Percentiles rank a stretch among this genome's conserved stretches.
Conservation (phyloP, 192 early-diverging fungal species). For the Pilaira anomala region DNA sequence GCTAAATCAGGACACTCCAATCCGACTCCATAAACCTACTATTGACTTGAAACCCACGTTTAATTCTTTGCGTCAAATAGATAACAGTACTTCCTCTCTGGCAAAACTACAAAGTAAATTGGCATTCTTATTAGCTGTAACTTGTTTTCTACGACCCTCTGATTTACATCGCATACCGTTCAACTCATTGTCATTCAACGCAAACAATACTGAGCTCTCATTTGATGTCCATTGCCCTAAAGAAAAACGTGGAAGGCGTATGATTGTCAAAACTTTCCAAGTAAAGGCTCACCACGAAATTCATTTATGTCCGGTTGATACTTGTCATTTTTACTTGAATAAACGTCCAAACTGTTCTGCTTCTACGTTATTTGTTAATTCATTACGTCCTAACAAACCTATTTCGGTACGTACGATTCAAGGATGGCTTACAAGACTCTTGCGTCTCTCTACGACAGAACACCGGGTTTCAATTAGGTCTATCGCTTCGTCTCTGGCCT, state of each 20-base stretch:
- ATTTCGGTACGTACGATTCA: too few species aligned
- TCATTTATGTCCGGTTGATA: too few species aligned
- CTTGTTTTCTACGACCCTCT: constrained; percentile 11
- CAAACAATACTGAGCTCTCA: neutral
- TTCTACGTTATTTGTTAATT: too few species aligned
- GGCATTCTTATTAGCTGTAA: constrained; percentile 10
- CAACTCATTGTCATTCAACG: neutral
- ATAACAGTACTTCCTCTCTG: neutral
- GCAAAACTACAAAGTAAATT: constrained; percentile 1
- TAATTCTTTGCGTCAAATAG: neutral
- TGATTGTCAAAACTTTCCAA: constrained; percentile 12
- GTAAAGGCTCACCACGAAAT: neutral
- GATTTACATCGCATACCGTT: constrained; percentile 2
- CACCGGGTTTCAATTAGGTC: neutral
- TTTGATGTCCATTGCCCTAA: constrained; percentile 9
- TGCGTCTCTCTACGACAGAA: neutral
- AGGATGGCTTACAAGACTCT: neutral
- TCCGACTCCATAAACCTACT: neutral
- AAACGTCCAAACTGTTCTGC: too few species aligned
- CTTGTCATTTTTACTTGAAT: too few species aligned
- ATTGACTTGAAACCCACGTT: neutral
- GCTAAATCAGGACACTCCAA: neutral
- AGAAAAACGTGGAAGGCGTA: neutral
- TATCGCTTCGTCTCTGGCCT: neutral
- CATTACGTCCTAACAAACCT: too few species aligned